Conservation (phyloP, 2,329 filamentous ascomycete genomes). For the Huntiella omanensis region DNA sequence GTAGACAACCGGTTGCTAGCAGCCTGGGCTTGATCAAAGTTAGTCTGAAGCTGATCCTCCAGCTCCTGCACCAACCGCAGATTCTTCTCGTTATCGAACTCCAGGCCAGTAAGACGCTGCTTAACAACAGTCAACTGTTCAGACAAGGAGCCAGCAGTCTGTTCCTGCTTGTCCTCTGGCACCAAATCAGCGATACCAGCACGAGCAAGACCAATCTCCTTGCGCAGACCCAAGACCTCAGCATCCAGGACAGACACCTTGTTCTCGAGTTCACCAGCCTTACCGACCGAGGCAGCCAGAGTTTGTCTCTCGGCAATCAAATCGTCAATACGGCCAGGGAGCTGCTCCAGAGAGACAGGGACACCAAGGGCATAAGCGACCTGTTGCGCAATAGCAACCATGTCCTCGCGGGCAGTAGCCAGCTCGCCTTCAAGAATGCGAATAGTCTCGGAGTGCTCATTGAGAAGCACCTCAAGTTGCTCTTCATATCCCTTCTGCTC, state of each 20-base stretch:
- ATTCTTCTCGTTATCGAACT: conserved; percentile 69
- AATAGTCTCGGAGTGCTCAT: conserved; percentile 38
- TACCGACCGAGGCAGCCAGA: conserved; percentile 13
- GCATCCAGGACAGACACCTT: conserved; percentile 35
- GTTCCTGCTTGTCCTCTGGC: conserved; percentile 27
- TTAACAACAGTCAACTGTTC: conserved; percentile 44
- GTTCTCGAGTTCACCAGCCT: conserved; percentile 29
- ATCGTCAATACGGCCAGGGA: conserved; percentile 41
- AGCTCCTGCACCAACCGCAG: conserved; percentile 83
- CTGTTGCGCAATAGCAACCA: conserved; percentile 44
- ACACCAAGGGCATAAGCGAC: conserved; percentile 41
- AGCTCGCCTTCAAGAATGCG: conserved; percentile 42
- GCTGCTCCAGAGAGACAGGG: conserved; percentile 47
- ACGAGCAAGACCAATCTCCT: conserved; percentile 44
- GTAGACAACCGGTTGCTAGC: conserved; percentile 73
- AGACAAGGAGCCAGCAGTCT: conserved; percentile 26
- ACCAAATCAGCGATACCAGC: conserved; percentile 33
- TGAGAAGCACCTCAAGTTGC: conserved; percentile 37
- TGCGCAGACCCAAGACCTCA: conserved; percentile 40
- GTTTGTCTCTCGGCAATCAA: conserved; percentile 37
- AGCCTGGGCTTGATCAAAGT: conserved; percentile 81
- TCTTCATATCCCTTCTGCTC: conserved; percentile 37
- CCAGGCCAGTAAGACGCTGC: conserved; percentile 43
- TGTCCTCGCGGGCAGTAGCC: conserved; percentile 43
- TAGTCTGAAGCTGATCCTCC: conserved; percentile 86